Conservation (phyloP, 108 stramenopile species). For the Pinguiococcus pyrenoidosus region DNA sequence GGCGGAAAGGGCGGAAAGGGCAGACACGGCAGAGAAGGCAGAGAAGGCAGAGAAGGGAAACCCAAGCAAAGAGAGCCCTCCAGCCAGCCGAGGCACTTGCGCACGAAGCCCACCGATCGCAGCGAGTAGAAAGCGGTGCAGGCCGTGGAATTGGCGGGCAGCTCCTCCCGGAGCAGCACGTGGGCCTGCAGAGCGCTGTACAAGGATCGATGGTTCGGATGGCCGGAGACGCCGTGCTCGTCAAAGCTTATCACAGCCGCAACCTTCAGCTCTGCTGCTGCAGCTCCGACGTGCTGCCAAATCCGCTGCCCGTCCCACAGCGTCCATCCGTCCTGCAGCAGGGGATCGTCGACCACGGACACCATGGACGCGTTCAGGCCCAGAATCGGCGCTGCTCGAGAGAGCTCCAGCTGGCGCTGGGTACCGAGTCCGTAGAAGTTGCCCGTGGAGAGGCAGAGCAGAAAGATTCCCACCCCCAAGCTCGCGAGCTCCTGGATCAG, state of each 20-base stretch:
- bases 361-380: not conserved
- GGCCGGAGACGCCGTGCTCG: slow-evolving; percentile 36
- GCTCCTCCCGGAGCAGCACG: no score
- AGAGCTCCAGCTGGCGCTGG: slow-evolving; percentile 25
- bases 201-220: slow-evolving; percentile 44
- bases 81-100: no score
- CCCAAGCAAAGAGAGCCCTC: no score
- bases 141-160: no score
- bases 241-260: slow-evolving; percentile 34
- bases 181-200: no score
- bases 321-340: slow-evolving; percentile 24
- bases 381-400: not conserved
- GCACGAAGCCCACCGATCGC: no score
- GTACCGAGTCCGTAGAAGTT: slow-evolving; percentile 26
- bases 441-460: slow-evolving; percentile 41
- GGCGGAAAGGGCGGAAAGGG: no score
- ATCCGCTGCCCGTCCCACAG: not conserved
- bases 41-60: no score
- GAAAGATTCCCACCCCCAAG: not conserved
- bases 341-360: slow-evolving; percentile 9
- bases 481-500: slow-evolving; percentile 3
- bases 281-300: not conserved
- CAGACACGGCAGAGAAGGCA: no score
- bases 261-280: not conserved
- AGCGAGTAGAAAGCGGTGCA: no score